A percentile compares a stretch with the other conserved stretches of the same genome.
Conservation (phyloP, 495 filamentous ascomycete species). For the Lasiosphaeria hispida region DNA sequence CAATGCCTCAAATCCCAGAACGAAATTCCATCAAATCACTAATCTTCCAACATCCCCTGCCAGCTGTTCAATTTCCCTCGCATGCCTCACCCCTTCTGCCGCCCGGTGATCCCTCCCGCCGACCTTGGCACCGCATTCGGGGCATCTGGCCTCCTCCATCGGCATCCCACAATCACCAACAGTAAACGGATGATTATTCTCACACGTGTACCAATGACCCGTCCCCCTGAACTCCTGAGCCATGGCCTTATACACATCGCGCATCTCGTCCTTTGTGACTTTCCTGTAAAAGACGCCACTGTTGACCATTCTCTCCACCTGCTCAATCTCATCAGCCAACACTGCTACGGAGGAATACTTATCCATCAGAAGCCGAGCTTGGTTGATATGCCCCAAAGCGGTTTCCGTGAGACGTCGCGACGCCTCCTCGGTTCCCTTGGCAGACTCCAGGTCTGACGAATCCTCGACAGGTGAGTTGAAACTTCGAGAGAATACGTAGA, state of each 20-base stretch:
- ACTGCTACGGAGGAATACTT: conserved; percentile 4
- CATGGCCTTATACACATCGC: conserved; percentile 32
- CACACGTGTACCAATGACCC: conserved; percentile 38
- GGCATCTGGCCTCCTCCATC: conserved; percentile 60
- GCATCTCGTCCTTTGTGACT: conserved; percentile 31
- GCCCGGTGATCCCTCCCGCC: conserved; percentile 61
- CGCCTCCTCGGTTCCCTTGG: background rate
- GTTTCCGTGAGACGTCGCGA: conserved; percentile 7
- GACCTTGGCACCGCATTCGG: conserved; percentile 60
- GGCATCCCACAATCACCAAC: conserved; percentile 73
- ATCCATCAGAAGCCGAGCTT: conserved; percentile 1
- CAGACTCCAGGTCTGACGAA: background rate
- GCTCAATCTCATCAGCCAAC: conserved; percentile 2
- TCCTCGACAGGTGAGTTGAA: background rate
- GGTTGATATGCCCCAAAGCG: conserved; percentile 8
- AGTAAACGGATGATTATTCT: conserved; percentile 53
- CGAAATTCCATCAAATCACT: background rate
- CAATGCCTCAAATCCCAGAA: too few species aligned
- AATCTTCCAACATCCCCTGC: background rate
- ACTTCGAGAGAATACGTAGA: conserved; percentile 26
- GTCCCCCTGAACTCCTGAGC: conserved; percentile 24
- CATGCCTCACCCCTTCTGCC: conserved; percentile 30
- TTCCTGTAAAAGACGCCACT: conserved; percentile 51
- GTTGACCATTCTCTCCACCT: conserved; percentile 39
- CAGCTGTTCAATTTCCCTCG: conserved; percentile 7